These are phyloP conservation scores for Candida sp. DNA, from an alignment of 1,139 yeast genomes.

Conservation along the genomic window DNA sequence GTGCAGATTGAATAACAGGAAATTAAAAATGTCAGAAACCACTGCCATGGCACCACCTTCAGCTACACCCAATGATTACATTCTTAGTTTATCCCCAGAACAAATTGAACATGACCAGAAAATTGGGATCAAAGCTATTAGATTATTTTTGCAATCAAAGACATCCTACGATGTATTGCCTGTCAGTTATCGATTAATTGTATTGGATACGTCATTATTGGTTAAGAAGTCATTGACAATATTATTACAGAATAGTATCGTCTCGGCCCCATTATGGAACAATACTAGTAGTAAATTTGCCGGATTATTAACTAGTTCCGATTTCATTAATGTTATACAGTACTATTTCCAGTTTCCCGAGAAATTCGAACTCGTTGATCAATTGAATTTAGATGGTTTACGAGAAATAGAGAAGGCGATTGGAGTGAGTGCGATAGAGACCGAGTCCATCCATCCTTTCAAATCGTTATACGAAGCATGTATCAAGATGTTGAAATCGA, in stretches of 20 bases:
- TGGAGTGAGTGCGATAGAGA: conserved; percentile 87
- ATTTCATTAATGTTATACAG: conserved; percentile 93
- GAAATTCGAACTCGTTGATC: conserved; percentile 85
- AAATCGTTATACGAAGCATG: conserved; percentile 92
- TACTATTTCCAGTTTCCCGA: conserved; percentile 92
- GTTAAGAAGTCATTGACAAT: conserved; percentile 92
- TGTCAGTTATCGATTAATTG: conserved; percentile 89
- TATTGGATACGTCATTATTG: conserved; percentile 84
- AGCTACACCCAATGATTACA: conserved; percentile 43
- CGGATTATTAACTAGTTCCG: conserved; percentile 88
- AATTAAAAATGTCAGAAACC: conserved; percentile 9
- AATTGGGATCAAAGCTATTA: conserved; percentile 70
- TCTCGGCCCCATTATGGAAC: conserved; percentile 97
- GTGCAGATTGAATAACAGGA: no score
- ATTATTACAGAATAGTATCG: conserved; percentile 87
- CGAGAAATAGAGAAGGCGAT: conserved; percentile 83
- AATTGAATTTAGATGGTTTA: conserved; percentile 79
- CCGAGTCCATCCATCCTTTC: conserved; percentile 88
- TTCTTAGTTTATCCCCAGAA: conserved; percentile 37
- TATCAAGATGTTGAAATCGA: conserved; percentile 82
- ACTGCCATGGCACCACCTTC: conserved; percentile 13
- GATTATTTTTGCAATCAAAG: conserved; percentile 81
- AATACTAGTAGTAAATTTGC: conserved; percentile 87
- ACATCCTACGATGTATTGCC: conserved; percentile 97
- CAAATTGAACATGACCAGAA: conserved; percentile 58